Conservation (phyloP, 2,329 filamentous ascomycete genomes). For the Graphilbum fragrans region DNA sequence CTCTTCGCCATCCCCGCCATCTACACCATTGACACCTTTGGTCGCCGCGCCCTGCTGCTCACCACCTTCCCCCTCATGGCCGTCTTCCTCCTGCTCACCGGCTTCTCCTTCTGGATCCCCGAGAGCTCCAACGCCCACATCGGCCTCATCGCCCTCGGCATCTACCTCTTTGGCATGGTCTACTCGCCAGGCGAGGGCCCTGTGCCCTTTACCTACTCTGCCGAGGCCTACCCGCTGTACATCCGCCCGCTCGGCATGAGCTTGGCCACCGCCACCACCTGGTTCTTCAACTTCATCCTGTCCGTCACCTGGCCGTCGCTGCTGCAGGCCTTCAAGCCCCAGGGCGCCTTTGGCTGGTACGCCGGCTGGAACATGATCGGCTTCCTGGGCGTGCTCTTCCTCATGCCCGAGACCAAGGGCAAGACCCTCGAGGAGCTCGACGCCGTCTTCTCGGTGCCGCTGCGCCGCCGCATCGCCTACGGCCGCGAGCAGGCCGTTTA, state of each 20-base stretch:
- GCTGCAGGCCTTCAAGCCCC: conserved; percentile 14
- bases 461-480: conserved; percentile 41
- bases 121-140: conserved; percentile 16
- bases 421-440: conserved; percentile 46
- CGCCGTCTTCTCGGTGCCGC: conserved; percentile 48
- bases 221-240: conserved; percentile 58
- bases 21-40: conserved; percentile 54
- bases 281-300: conserved; percentile 29
- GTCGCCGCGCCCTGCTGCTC: conserved; percentile 47
- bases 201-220: conserved; percentile 55
- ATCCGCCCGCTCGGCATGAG: conserved; percentile 62
- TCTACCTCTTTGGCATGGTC: conserved; percentile 16
- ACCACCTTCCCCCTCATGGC: conserved; percentile 58
- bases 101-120: conserved; percentile 37
- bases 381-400: conserved; percentile 39
- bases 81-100: conserved; percentile 45
- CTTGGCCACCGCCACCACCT: conserved; percentile 33
- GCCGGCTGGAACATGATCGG: conserved; percentile 42
- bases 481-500: conserved; percentile 46
- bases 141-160: conserved; percentile 35
- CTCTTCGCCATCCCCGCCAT: conserved; percentile 55
- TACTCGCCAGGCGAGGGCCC: conserved; percentile 40
- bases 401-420: conserved; percentile 47
- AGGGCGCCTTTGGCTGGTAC: conserved; percentile 36
- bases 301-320: conserved; percentile 2